Base-by-base conservation (phyloP, 2,329 filamentous ascomycete genomes). In the Diaporthe citri region DNA sequence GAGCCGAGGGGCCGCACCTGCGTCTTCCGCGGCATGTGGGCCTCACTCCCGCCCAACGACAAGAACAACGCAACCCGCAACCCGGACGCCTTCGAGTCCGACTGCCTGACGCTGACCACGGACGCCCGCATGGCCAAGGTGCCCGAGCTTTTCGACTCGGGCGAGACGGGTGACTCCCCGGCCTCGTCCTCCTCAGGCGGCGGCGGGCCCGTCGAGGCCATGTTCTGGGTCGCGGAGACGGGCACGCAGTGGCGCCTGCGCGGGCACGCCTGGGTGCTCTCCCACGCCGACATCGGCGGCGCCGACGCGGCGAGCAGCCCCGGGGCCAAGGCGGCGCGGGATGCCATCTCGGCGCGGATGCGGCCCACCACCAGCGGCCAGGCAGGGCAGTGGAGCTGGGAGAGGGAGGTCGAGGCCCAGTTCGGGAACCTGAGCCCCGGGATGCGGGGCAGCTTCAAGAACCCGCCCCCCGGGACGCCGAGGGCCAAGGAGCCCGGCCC, bases 61-160 rank as follows among this genome's bases (percentile, higher is more conserved):
- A 91, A 92, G 82, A 96, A 97, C 83, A 85, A 90, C 46, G 93
- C 94, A 4, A 88, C 91, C 77, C 87, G 88, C 77, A 98, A 98
- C 82, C 92, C 94, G 6, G 78, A 34, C 39, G 66, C 83, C 1
- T 98, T 90, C 81, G 92, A 94, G 80, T 95, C 91, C 79, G 95
- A 98, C 78, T 86, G 96, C 79, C 90, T 93, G 4, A 93, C 93
- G 0, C 93, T 98, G 80, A 98, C 96, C 1, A 98, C 95, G 0
- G 97, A 98, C 83, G 91, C 90, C 12, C 91, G 96, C 60, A 98
- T 97, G 95, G 89, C 92, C 75, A 98, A 98, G 86, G 87, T 93
- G 0, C 86, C 87, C 3, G 93, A 98, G 83, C 84, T 98, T 4
- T 90, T 92, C 76, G 86, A 84, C 8, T 87, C 72, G 52, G 82